phyloP scores from a whole-genome alignment of 805 yeast genomes.

The Saccharomycopsis oosterbeekiorum region DNA sequence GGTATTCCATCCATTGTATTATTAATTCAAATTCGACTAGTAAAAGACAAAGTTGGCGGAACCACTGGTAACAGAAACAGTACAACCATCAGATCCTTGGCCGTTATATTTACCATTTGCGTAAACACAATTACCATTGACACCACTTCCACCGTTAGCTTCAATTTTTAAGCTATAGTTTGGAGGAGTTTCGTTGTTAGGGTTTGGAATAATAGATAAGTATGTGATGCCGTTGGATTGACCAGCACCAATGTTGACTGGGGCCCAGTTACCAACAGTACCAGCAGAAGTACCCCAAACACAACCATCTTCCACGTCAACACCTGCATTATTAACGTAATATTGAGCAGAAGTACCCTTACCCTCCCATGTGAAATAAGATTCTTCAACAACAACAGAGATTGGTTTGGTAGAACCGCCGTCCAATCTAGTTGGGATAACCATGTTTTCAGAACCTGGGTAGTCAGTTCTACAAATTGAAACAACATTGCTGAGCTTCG shows the following conservation, averaged over 20 bases:
- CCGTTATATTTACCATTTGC: conserved; percentile 68
- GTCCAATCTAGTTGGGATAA: conserved; percentile 73
- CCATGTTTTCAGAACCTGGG: conserved; percentile 99
- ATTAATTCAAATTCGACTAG: conserved; percentile 18
- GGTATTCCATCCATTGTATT: not conserved
- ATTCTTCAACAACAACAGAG: conserved; percentile 68
- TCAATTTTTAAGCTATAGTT: conserved; percentile 70
- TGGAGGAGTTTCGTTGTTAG: conserved; percentile 46
- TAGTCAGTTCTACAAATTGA: conserved; percentile 97
- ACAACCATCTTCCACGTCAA: conserved; percentile 83
- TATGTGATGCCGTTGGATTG: conserved; percentile 48
- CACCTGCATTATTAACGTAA: conserved; percentile 96
- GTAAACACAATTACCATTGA: conserved; percentile 68
- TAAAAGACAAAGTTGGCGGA: conserved; percentile 52
- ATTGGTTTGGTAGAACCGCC: conserved; percentile 58
- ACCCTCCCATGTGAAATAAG: conserved; percentile 78
- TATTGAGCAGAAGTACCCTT: conserved; percentile 85
- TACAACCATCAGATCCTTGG: conserved; percentile 61
- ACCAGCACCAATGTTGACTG: conserved; percentile 72
- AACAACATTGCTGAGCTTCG: conserved; percentile 52
- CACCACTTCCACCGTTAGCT: conserved; percentile 45
- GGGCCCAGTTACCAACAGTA: conserved; percentile 93
- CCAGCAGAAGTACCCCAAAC: conserved; percentile 80
- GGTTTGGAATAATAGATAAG: conserved; percentile 69
- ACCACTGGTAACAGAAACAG: conserved; percentile 56